A percentile compares a stretch with the other conserved stretches of the same genome.
phyloP scores from a whole-genome alignment of 1,139 yeast species.

The Debaryomyces psychrophilus region DNA sequence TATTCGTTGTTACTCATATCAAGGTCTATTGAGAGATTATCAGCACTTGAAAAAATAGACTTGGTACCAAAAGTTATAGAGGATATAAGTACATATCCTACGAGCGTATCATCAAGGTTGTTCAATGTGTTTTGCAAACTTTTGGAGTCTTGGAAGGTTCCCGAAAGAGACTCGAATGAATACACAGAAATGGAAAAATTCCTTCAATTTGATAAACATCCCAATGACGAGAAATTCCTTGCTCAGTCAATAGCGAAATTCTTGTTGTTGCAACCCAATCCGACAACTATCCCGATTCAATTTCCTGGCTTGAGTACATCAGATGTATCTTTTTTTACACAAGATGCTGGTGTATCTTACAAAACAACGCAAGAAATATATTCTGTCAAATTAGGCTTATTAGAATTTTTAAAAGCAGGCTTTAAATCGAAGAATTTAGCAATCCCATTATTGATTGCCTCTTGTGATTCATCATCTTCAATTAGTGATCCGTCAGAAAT shows the following conservation, averaged over 20 bases:
- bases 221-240: slow-evolving; percentile 46
- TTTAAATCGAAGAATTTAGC: slow-evolving; percentile 40
- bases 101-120: slow-evolving; percentile 56
- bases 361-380: slow-evolving; percentile 51
- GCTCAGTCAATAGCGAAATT: slow-evolving; percentile 54
- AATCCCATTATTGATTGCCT: slow-evolving; percentile 61
- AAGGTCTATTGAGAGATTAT: slow-evolving; percentile 61
- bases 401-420: slow-evolving; percentile 41
- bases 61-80: slow-evolving; percentile 54
- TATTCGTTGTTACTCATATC: slow-evolving; percentile 70
- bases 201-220: slow-evolving; percentile 30
- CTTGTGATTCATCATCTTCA: slow-evolving; percentile 59
- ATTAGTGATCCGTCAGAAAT: slow-evolving; percentile 57
- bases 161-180: slow-evolving; percentile 49
- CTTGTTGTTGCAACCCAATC: slow-evolving; percentile 56
- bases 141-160: slow-evolving; percentile 52
- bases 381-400: slow-evolving; percentile 42
- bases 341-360: slow-evolving; percentile 65
- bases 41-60: slow-evolving; percentile 30
- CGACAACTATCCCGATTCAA: slow-evolving; percentile 25
- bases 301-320: slow-evolving; percentile 65
- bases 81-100: slow-evolving; percentile 44
- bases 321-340: slow-evolving; percentile 64
- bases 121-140: slow-evolving; percentile 64
- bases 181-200: slow-evolving; percentile 37